Evolutionary conservation across 768 basidiomycete species (phyloP).

Genomic region (Pleurotus cornucopiae): DNA sequence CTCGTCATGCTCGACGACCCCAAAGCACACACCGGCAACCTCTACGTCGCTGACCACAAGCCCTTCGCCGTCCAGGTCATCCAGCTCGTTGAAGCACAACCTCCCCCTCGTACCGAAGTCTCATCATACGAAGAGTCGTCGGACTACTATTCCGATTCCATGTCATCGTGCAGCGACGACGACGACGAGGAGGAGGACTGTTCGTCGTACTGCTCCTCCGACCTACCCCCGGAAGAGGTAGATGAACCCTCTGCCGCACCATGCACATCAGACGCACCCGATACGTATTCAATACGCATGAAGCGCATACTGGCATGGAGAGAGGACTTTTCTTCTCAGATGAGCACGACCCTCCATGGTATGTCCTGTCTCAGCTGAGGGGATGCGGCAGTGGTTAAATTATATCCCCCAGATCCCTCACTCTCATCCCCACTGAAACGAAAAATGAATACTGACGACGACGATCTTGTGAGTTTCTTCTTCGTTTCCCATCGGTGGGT

Average conservation of each 20-base stretch:
- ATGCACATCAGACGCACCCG: constrained; percentile 27
- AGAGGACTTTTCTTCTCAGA: constrained; percentile 46
- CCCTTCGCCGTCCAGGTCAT: constrained; percentile 53
- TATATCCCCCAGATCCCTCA: constrained; percentile 19
- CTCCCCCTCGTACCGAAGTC: constrained; percentile 49
- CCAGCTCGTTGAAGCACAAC: constrained; percentile 64
- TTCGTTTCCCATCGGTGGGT: background rate
- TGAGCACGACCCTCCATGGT: constrained; percentile 37
- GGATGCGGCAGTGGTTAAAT: no score
- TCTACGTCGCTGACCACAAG: constrained; percentile 44
- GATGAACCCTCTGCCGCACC: constrained; percentile 10
- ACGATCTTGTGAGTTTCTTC: constrained; percentile 33
- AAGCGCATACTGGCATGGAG: constrained; percentile 73
- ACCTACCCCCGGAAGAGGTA: constrained; percentile 33
- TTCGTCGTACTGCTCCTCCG: constrained; percentile 74
- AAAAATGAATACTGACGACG: constrained; percentile 42
- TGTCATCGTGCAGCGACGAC: constrained; percentile 18
- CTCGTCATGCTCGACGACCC: constrained; percentile 23
- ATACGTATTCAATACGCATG: constrained; percentile 53
- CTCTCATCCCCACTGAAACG: constrained; percentile 40
- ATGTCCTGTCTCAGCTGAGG: constrained; percentile 1
- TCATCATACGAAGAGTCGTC: constrained; percentile 31
- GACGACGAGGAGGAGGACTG: constrained; percentile 44
- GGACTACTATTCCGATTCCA: constrained; percentile 23
- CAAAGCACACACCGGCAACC: constrained; percentile 33